Evolutionary conservation across 2,329 filamentous ascomycete species (phyloP).

Genomic region (Immersiporthe knoxdaviesiana): DNA sequence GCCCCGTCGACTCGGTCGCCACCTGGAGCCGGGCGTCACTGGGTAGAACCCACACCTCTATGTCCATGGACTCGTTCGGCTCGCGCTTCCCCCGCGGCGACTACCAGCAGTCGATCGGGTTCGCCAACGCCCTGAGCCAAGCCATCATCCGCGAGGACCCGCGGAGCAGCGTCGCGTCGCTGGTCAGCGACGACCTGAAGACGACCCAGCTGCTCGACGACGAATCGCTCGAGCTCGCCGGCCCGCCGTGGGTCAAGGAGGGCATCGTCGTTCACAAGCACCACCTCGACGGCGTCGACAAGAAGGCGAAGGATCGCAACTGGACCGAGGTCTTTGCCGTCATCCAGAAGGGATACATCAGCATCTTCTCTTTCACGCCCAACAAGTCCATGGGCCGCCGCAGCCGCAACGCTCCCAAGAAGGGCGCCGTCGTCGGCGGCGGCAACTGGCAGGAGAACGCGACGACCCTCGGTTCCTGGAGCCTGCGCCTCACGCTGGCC

Average conservation of each 20-base stretch:
- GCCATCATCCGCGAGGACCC: conserved; percentile 91
- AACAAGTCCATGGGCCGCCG: conserved; percentile 69
- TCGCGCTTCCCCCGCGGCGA: conserved; percentile 76
- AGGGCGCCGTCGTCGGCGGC: conserved; percentile 77
- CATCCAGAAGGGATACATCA: conserved; percentile 91
- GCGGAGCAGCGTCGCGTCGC: conserved; percentile 50
- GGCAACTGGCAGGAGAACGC: conserved; percentile 99
- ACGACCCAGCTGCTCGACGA: conserved; percentile 78
- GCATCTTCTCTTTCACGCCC: conserved; percentile 89
- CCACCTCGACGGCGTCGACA: conserved; percentile 87
- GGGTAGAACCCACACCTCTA: conserved; percentile 85
- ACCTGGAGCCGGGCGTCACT: conserved; percentile 95
- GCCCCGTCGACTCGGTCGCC: conserved; percentile 80
- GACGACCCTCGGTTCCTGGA: conserved; percentile 83
- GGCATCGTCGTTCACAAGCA: conserved; percentile 96
- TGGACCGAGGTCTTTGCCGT: conserved; percentile 97
- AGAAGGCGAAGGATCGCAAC: conserved; percentile 89
- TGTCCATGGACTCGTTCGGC: conserved; percentile 89
- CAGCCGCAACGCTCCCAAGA: conserved; percentile 52
- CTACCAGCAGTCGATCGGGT: conserved; percentile 95
- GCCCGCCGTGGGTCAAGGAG: conserved; percentile 98
- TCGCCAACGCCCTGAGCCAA: conserved; percentile 94
- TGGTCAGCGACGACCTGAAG: conserved; percentile 63
- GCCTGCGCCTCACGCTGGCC: conserved; percentile 87
- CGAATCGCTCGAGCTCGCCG: conserved; percentile 86